Conservation (phyloP, 345 rosid species). For the Pseudoturritis turrita region DNA sequence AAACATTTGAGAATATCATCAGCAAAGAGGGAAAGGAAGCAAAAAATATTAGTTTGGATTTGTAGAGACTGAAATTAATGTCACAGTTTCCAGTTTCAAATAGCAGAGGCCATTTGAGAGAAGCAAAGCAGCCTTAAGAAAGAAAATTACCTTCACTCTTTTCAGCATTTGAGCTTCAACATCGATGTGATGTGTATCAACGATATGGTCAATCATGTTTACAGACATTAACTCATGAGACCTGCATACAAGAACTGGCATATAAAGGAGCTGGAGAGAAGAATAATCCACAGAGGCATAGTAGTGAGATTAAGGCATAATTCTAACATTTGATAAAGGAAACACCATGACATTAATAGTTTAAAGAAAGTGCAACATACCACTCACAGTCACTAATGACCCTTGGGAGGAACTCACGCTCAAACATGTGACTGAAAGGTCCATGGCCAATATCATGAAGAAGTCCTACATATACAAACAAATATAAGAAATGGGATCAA, state of each 20-base stretch:
- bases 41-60: background rate
- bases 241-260: constrained; percentile 40
- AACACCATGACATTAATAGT: constrained; percentile 7
- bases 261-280: constrained; percentile 12
- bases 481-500: constrained; percentile 10
- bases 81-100: constrained; percentile 1
- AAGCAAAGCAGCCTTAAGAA: constrained; percentile 10
- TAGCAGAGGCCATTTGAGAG: constrained; percentile 1
- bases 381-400: constrained; percentile 49
- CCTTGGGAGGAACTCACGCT: constrained; percentile 78
- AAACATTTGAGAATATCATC: constrained; percentile 1
- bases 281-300: background rate
- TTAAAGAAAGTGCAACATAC: constrained; percentile 37
- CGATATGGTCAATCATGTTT: constrained; percentile 70
- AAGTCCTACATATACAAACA: constrained; percentile 51
- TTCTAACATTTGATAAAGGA: background rate
- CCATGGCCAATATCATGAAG: constrained; percentile 97
- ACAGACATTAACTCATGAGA: constrained; percentile 85
- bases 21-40: constrained; percentile 19
- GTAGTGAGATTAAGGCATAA: background rate
- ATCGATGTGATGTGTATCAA: constrained; percentile 80
- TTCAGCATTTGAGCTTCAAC: constrained; percentile 71
- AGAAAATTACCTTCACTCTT: constrained; percentile 62
- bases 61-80: background rate
- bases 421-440: constrained; percentile 94